phyloP scores from a whole-genome alignment of 2,329 filamentous ascomycete genomes.

The Neurospora sp. region DNA sequence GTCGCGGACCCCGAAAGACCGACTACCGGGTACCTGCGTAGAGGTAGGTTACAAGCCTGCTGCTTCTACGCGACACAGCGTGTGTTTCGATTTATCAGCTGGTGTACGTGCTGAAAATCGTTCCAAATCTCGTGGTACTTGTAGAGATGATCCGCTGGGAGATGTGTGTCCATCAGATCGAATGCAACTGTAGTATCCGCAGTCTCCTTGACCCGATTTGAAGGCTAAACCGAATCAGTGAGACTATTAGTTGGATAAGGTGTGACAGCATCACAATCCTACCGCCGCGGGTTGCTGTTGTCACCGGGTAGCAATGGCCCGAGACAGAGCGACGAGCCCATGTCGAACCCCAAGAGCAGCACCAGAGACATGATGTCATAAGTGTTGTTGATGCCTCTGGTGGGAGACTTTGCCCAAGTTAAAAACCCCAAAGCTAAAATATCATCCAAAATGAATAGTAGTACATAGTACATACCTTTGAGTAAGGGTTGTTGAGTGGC shows the following conservation, averaged over 20 bases:
- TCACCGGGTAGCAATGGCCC: background rate
- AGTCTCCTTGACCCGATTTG: background rate
- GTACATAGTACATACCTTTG: background rate
- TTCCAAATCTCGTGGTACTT: background rate
- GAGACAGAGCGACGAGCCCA: background rate
- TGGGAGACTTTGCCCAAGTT: background rate
- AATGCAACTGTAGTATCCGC: background rate
- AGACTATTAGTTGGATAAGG: background rate
- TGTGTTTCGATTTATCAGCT: background rate
- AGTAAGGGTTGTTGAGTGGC: background rate
- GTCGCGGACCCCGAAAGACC: background rate
- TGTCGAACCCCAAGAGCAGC: background rate
- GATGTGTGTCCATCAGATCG: background rate
- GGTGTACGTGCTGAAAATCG: background rate
- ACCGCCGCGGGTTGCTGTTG: background rate
- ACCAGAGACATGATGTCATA: background rate
- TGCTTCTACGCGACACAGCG: background rate
- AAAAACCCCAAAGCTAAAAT: background rate
- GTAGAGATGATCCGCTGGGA: background rate
- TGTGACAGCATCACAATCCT: background rate
- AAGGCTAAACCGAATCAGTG: background rate
- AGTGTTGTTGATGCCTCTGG: background rate
- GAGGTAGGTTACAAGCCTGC: background rate
- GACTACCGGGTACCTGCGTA: background rate
- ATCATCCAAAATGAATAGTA: background rate